phyloP scores from a whole-genome alignment of 78 protist species.

The Reticulomyxa filosa region DNA sequence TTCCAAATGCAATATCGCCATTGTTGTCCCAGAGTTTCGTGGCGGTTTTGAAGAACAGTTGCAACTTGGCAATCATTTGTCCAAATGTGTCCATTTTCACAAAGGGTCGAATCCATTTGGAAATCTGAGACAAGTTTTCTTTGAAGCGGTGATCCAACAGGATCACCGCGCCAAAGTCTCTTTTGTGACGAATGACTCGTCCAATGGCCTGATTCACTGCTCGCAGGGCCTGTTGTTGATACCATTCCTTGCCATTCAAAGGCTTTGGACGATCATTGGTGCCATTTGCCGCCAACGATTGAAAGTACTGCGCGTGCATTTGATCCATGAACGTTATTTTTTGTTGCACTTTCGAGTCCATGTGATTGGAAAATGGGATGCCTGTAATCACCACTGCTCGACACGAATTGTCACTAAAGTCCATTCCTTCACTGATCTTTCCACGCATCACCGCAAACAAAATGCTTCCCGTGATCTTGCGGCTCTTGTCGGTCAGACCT shows the following conservation, averaged over 20 bases:
- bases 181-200: constrained; percentile 70
- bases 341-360: not conserved
- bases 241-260: constrained; percentile 49
- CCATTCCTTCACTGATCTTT: constrained; percentile 71
- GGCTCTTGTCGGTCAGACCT: no score
- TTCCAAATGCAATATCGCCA: no score
- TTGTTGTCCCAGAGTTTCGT: no score
- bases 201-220: constrained; percentile 94
- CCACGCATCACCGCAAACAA: constrained; percentile 80
- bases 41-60: no score
- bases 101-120: no score
- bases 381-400: constrained; percentile 87
- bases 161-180: constrained; percentile 80
- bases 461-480: constrained; percentile 5
- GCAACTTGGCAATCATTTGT: no score
- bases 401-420: constrained; percentile 66
- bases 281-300: no score
- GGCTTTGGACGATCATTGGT: not conserved
- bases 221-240: constrained; percentile 52
- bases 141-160: constrained; percentile 38
- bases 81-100: no score
- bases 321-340: no score
- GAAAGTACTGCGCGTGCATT: no score
- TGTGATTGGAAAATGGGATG: constrained; percentile 52
- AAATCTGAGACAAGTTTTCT: no score